Evolutionary conservation across 1,139 yeast species (phyloP).

Genomic region (Yamadazyma songkhlaensis): DNA sequence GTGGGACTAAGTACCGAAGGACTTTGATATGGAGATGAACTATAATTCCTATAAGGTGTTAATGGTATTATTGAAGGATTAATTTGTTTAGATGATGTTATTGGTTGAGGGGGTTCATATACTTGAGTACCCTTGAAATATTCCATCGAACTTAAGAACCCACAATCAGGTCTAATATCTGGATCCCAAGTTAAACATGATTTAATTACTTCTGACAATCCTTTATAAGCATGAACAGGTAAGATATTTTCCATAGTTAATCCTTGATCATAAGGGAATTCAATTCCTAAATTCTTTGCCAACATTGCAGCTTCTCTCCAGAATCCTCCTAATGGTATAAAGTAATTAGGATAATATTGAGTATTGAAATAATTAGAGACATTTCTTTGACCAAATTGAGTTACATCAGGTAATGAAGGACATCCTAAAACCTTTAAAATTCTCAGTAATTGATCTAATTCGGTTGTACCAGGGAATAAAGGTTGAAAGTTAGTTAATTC

Average conservation of each 20-base stretch:
- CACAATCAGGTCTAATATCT: slow-evolving; percentile 46
- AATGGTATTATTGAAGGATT: too few relatives aligned
- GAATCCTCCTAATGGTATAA: slow-evolving; percentile 57
- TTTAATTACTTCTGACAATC: slow-evolving; percentile 50
- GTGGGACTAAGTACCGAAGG: too few relatives aligned
- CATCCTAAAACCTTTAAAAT: slow-evolving; percentile 70
- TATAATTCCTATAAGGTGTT: too few relatives aligned
- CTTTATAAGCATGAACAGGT: slow-evolving; percentile 20
- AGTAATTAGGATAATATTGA: slow-evolving; percentile 14
- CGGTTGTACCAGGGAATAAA: slow-evolving; percentile 79
- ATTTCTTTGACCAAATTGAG: slow-evolving; percentile 1
- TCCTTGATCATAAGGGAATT: slow-evolving; percentile 46
- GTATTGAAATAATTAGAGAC: neutral
- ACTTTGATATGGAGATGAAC: too few relatives aligned
- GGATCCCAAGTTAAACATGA: slow-evolving; percentile 70
- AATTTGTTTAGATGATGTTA: neutral
- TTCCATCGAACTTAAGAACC: slow-evolving; percentile 42
- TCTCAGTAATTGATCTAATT: slow-evolving; percentile 71
- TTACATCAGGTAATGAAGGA: slow-evolving; percentile 38
- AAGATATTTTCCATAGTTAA: slow-evolving; percentile 24
- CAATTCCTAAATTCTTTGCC: slow-evolving; percentile 50
- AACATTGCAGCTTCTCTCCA: slow-evolving; percentile 61
- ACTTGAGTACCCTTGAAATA: slow-evolving; percentile 47
- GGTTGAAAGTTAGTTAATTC: slow-evolving; percentile 79
- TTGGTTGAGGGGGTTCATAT: slow-evolving; percentile 4